A percentile compares a stretch with the other conserved stretches of the same genome.
These are phyloP conservation scores for Euptelea pleiosperma DNA, from an alignment of 164 flowering plant species.

Conservation along the genomic window DNA sequence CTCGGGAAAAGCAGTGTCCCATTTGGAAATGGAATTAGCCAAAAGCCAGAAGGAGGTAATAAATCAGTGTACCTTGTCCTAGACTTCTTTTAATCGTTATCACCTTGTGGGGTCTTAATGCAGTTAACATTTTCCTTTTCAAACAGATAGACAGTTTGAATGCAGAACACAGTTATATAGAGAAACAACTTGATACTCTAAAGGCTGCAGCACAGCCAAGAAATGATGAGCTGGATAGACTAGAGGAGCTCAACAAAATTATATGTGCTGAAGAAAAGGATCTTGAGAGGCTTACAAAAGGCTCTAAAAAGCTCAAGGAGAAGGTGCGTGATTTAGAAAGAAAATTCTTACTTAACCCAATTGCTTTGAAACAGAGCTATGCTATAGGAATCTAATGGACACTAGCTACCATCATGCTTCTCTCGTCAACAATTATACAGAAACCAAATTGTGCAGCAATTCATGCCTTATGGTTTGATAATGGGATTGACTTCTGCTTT, in stretches of 20 bases:
- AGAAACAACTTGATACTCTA: constrained; percentile 75
- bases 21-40: constrained; percentile 75
- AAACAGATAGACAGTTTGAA: constrained; percentile 76
- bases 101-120: neutral
- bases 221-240: constrained; percentile 63
- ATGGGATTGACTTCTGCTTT: neutral
- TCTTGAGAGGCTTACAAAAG: constrained; percentile 51
- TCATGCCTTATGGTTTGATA: neutral
- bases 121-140: neutral
- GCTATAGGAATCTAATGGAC: too few relatives aligned
- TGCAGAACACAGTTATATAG: constrained; percentile 54
- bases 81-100: neutral
- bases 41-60: constrained; percentile 80
- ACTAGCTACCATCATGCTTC: too few relatives aligned
- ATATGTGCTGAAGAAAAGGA: constrained; percentile 72
- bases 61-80: neutral
- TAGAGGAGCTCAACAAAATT: constrained; percentile 48
- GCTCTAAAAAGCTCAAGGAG: constrained; percentile 74
- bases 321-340: constrained; percentile 48
- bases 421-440: too few relatives aligned
- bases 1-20: constrained; percentile 53
- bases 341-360: neutral
- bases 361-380: too few relatives aligned
- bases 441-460: constrained; percentile 8
- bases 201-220: constrained; percentile 70